Base-by-base conservation (phyloP, 768 basidiomycete species). In the Tephrocybe sp. region DNA sequence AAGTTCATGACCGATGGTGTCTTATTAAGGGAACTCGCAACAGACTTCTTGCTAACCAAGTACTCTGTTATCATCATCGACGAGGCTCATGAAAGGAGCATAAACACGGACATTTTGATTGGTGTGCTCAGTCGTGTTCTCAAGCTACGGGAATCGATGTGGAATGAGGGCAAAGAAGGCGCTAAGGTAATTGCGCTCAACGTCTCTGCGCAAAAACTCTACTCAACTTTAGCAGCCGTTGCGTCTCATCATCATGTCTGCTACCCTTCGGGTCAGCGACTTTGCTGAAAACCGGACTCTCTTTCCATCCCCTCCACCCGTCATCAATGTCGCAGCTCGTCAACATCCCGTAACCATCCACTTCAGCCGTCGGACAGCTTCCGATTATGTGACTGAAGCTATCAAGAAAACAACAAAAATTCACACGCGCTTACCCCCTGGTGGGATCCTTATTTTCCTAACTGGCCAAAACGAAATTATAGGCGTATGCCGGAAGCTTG, bases 1-100 rank as follows among this genome's bases (percentile, higher is more conserved):
- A 98, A 98, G 67, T 99, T 98, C 75, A 98, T 98, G 95, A 99
- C 97, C 5, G 97, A 99, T 61, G 97, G 97, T 72, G 93, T 99
- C 22, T 73, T 99, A 31, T 74, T 99, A 13, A 85, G 97, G 49
- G 97, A 99, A 67, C 74, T 98, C 17, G 87, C 92, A 0, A 82
- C 82, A 11, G 95, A 99, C 64, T 97, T 99, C 67, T 67, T 98
- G n/a, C 75, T 99, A n/a, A 82, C 73, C 39, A 91, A 87, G 66
- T 99, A 99, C 65, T 93, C 91, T 5, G 87, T 97, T 22, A 85
- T 99, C 54, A 87, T 98, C 52, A 90, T 99, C 50, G 97, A 99
- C 56, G 97, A 99, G 67, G 97, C 97, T 0, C 97, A 99, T 67
- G 97, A 99, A 69, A 74, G 97, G 53, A 97, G 93, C 61, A 91